These are phyloP conservation scores for Aspergillus unguis DNA, from an alignment of 2,329 filamentous ascomycete genomes.

Conservation along the genomic window DNA sequence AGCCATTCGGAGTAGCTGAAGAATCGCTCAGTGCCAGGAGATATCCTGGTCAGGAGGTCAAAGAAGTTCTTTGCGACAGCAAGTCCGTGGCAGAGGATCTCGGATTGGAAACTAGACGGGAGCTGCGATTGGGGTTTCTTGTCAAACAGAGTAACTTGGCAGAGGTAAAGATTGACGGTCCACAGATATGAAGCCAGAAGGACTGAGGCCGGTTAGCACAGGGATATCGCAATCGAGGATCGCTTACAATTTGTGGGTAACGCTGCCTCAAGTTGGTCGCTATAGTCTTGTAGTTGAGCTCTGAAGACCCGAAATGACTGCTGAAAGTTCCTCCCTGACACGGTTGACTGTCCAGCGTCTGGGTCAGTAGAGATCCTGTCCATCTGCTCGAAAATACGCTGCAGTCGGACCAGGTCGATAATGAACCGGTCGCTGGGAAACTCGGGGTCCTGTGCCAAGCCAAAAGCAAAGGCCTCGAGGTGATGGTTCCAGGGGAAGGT, in stretches of 20 bases:
- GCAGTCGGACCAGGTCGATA: constrained; percentile 16
- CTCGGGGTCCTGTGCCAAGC: constrained; percentile 10
- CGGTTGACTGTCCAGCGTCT: not conserved
- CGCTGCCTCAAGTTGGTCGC: not conserved
- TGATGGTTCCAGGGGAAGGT: constrained; percentile 10
- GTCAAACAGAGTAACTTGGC: constrained; percentile 36
- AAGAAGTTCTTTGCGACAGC: constrained; percentile 7
- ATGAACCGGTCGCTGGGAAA: constrained; percentile 11
- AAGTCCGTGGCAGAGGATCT: constrained; percentile 15
- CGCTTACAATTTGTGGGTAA: not conserved
- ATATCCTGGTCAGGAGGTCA: constrained; percentile 30
- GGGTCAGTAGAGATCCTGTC: not conserved
- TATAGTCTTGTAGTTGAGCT: constrained; percentile 2
- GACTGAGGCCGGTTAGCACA: constrained; percentile 10
- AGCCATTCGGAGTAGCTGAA: constrained; percentile 43
- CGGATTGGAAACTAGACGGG: constrained; percentile 5
- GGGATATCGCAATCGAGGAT: not conserved
- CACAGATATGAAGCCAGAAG: constrained; percentile 40
- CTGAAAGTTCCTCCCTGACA: not conserved
- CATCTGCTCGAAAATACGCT: constrained; percentile 13
- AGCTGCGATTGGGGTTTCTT: constrained; percentile 6
- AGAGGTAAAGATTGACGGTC: constrained; percentile 39
- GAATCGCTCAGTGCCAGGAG: constrained; percentile 32
- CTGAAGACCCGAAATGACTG: not conserved
- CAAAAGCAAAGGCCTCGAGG: constrained; percentile 8